Base-by-base conservation (phyloP, 257 asterid genomes). In the Solanum paucissectum region DNA sequence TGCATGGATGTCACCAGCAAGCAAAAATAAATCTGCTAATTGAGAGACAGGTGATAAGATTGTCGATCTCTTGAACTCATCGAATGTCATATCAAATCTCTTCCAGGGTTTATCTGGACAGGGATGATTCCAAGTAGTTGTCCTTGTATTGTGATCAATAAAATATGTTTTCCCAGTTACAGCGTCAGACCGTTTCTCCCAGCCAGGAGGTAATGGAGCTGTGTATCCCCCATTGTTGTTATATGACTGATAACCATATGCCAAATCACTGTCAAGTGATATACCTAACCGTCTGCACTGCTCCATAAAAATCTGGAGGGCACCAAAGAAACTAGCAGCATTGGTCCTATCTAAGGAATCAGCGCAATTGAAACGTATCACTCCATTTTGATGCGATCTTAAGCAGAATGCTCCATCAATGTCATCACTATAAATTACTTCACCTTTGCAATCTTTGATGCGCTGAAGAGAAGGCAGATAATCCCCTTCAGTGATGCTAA, bases 81-180 rank as follows among this genome's bases (percentile, higher is more conserved):
- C 99, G 92, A 97, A 97, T 55, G 94, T 92, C 99, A 95, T 97
- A 91, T 97, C 98, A 90, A 97, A 95, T 94, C 99, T 95, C 91
- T 95, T 95, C 99, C 99, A 97, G 38, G 99, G 99, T 92, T 95
- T 97, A 90, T 97, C 99, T 42, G 99, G 99, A 92, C 98, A 97
- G 76, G 99, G 99, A 93, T 97, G 99, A 87, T 90, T 93, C 99
- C 99, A 97, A 86, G 99, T 95, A 13, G 99, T 97, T 44, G 98
- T 97, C 93, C 96, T 93, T 52, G 99, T 97, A 90, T 97, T 95
- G 92, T 97, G 99, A 93, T 97, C 99, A 90, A 97, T 97, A 91
- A 71, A 97, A 91, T 95, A 97, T 83, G 99, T 77, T 91, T 96
- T 97, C 87, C 99, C 98, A 36, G 99, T 96, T 85, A 95, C 99